Base-by-base conservation (phyloP, 192 early-diverging fungal genomes). In the Coemansia sp. region DNA sequence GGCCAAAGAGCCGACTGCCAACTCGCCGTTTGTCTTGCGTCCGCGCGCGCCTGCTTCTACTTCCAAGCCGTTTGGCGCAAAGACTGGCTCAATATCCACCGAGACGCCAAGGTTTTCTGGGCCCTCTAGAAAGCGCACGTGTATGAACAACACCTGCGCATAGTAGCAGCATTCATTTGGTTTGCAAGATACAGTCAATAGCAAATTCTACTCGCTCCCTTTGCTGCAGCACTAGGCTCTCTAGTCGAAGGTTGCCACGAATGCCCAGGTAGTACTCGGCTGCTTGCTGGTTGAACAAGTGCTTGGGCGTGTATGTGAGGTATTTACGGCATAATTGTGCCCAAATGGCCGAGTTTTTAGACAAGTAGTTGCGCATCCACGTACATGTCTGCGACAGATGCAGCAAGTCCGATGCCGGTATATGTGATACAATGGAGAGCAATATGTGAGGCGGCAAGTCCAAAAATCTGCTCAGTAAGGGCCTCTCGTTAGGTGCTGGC, bases 261-360 rank as follows among this genome's bases (percentile, higher is more conserved):
- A 82, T 73, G 7, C 60, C 61, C 60, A 74, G 18, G 50, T 82
- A 82, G 55, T 73, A 82, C 57, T 74, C 66, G 37, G 79, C 79
- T 18, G 68, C 55, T 51, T 82, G 73, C 33, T 62, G 65, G 67
- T 70, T 67, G 57, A 59, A 20, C 28, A 73, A 33, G 18, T 58
- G 57, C 40, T 58, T 37, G 2, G 79, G 79, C 0, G 73, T 76
- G 55, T 69, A 82, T 24, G 45, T 39, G 11, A 82, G 31, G 5
- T 60, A 63, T 33, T 67, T 35, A 18, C 65, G 63, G 10, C 73
- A 82, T 59, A 82, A 56, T 24, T 38, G 63, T 13, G 70, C 24
- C 79, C 79, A 82, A 9, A 82, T 51, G 6, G 60, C 56, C 10
- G 79, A 82, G 13, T 66, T 65, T 7, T 67, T 26, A 2, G 72